Conservation (phyloP, 208 protist species). For the Perkinsela sp. region DNA sequence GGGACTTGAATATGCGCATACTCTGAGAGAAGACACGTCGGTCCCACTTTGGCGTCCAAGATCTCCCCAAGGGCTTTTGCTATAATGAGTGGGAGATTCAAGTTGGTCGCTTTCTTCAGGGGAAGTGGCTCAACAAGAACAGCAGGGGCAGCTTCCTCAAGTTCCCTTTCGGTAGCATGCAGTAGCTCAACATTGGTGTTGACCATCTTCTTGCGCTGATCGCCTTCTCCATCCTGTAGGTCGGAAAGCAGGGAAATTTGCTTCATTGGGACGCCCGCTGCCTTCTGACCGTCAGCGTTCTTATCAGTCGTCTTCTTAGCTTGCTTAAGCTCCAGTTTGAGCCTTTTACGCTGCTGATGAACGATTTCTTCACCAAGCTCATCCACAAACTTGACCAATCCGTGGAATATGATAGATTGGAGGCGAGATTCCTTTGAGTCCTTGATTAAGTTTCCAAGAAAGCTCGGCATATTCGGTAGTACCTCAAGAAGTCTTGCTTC, state of each 20-base stretch:
- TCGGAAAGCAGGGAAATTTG: background rate
- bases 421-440: background rate
- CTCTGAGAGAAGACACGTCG: background rate
- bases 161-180: background rate
- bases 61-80: background rate
- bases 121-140: background rate
- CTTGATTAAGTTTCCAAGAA: background rate
- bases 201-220: background rate
- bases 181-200: slow-evolving; percentile 1
- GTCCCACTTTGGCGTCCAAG: background rate
- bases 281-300: background rate
- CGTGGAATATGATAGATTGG: background rate
- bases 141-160: background rate
- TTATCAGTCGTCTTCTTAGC: background rate
- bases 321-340: background rate
- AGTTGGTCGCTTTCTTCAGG: background rate
- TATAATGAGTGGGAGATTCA: background rate
- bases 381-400: background rate
- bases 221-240: background rate
- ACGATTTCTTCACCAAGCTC: background rate
- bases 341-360: background rate
- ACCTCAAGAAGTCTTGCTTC: background rate
- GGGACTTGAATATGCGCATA: background rate
- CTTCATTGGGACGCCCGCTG: background rate
- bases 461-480: background rate